A percentile compares a stretch with the other conserved stretches of the same genome.
Evolutionary conservation across 495 filamentous ascomycete species (phyloP).

Genomic region (Corynascus novoguineensis): DNA sequence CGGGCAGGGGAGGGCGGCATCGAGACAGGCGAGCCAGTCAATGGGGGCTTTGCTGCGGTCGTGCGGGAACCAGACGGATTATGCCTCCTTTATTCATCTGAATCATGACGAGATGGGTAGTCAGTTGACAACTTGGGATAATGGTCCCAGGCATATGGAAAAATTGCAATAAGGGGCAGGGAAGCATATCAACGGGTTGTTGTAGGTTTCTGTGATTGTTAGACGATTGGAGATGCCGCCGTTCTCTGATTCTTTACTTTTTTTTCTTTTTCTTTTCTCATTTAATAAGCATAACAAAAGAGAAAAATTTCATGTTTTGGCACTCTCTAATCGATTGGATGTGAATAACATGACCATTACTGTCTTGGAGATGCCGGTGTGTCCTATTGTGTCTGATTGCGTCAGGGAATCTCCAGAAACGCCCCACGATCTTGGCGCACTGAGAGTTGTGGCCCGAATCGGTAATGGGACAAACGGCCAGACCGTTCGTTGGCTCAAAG

Average conservation of each 20-base stretch:
- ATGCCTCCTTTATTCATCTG: conserved; percentile 21
- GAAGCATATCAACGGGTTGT: too few species aligned
- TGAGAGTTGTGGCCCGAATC: neutral
- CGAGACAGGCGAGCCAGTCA: conserved; percentile 1
- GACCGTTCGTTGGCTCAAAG: neutral
- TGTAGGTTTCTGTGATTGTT: too few species aligned
- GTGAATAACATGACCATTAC: too few species aligned
- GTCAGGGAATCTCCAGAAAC: neutral
- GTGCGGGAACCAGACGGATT: conserved; percentile 18
- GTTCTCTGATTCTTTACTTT: too few species aligned
- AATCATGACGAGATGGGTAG: neutral
- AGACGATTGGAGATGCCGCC: too few species aligned
- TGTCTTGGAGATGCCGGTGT: neutral
- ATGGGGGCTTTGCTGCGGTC: conserved; percentile 12
- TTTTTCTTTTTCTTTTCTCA: too few species aligned
- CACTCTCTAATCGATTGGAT: neutral
- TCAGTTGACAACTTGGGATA: neutral
- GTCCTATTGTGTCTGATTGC: neutral
- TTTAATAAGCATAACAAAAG: too few species aligned
- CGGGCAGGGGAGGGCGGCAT: neutral
- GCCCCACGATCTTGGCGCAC: conserved; percentile 6
- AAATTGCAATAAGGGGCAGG: too few species aligned
- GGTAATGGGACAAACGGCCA: neutral
- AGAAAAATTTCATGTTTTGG: too few species aligned
- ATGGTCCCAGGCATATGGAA: too few species aligned